Evolutionary conservation across 495 filamentous ascomycete genomes (phyloP), one percentile per base, ranked within the genome.

Genomic region (Ramalina peruviana): DNA sequence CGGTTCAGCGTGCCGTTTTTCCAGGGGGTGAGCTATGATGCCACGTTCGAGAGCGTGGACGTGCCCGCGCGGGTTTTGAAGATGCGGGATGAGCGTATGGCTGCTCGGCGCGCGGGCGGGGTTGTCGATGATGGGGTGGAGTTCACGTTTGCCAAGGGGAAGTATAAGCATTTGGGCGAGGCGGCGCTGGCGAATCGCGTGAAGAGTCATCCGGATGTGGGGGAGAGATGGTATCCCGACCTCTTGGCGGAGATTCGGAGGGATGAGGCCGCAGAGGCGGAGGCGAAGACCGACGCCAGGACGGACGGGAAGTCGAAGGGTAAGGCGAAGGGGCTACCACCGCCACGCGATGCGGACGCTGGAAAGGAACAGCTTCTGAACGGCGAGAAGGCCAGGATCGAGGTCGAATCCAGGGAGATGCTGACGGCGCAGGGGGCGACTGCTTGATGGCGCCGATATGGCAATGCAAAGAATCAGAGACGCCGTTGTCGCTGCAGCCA

Each of bases 1-100:
- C 70, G 90, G 21, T 93, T 81, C 60, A 83, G 78, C 13, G 84
- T 95, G 48, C 90, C 90, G 0, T 90, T 96, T 62, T 98, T 98
- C 62, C 88, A 94, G 61, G 90, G 85, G 3, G 86, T 98, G 52
- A 78, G 82, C 52, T 78, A 85, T 43, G 86, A 93, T 61, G 74
- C 88, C 1, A 78, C 74, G 20, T 90, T 89, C 57, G 86, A 92
- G 52, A 71, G 72, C 15, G 68, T 93, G 53, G 69, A 76, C 13
- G 80, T 96, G 9, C 85, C 90, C 1, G 73, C 73, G 26, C 71
- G 72, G 27, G 75, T 94, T 15, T 67, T 69, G 48, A 72, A 60
- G 53, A 65, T 82, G 66, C 66, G 80, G 43, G 66, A 71, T 52
- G 62, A 66, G 56, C 67, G 80, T 16, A 48, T 82, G 19, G 38